Base-by-base conservation (phyloP, 352 stramenopile species). In the Pythium pectinolyticum region DNA sequence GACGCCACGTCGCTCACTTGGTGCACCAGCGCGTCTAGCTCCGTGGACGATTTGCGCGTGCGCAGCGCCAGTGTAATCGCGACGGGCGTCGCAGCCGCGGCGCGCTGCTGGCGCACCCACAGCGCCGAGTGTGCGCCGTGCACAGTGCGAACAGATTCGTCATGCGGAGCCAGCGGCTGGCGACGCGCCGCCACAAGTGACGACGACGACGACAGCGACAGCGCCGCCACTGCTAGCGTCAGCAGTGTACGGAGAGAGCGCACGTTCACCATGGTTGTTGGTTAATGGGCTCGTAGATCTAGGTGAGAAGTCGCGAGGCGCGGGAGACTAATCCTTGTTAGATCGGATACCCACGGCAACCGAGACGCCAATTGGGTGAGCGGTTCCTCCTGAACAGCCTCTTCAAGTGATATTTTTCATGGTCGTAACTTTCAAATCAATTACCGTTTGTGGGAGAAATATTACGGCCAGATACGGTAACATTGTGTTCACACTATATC, bases 1-100 rank as follows among this genome's bases (percentile, higher is more conserved):
- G 80, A 88, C 19, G 51, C 19, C 11, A 83, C 71, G 63, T 93
- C 78, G 25, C 75, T 72, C 34, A 88, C 63, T 10, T 72, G 50
- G 3, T 28, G 43, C 37, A 92, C 73, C 7, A 82, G 35, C 12
- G 69, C 51, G 10, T 71, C 80, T 11, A 92, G 48, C 39, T 80
- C 57, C 1, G 31, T 48, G 41, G 81, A 64, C 14, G 67, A 64
- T 17, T 75, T 82, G 3, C 32, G 45, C 2, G 67, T 62, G 5
- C 57, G 47, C 15, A 89, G 69, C 28, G 71, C 69, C 53, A 89
- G 43, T 20, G 74, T 77, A 14, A 89, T 61, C 10, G 58, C 34
- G 60, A 89, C 43, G 20, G 34, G 48, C 3, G 46, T 46, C 25
- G 69, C 62, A 4, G 66, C 30, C 11, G 66, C 43, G 5, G 68